Evolutionary conservation across 192 early-diverging fungal species (phyloP).

Genomic region (Coemansia sp.): DNA sequence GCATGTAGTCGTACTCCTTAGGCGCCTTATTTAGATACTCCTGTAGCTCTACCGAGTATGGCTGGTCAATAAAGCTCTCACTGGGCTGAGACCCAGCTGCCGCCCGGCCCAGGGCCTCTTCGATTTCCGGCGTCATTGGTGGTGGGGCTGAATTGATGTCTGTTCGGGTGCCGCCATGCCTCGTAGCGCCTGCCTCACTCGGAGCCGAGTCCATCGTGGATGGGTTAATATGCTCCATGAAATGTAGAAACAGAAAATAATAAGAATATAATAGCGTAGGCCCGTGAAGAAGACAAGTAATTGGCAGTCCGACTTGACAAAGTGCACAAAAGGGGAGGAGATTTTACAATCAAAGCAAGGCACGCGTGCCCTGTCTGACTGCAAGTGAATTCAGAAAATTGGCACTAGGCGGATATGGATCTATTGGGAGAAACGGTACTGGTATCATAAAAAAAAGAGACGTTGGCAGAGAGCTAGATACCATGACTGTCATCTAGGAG

Average conservation of each 20-base stretch:
- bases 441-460: background rate
- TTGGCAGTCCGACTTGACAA: background rate
- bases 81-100: conserved; percentile 33
- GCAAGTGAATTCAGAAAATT: background rate
- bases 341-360: background rate
- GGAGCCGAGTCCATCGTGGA: conserved; percentile 7
- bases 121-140: conserved; percentile 40
- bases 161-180: background rate
- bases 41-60: conserved; percentile 44
- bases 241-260: background rate
- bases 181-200: background rate
- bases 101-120: conserved; percentile 42
- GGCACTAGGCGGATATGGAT: background rate
- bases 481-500: conserved; percentile 11
- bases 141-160: background rate
- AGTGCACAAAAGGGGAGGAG: background rate
- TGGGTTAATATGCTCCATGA: background rate
- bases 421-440: background rate
- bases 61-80: conserved; percentile 51
- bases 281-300: background rate
- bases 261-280: background rate
- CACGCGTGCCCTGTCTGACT: background rate
- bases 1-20: conserved; percentile 41
- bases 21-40: conserved; percentile 45
- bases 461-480: background rate